Evolutionary conservation across 2,329 filamentous ascomycete genomes (phyloP), one percentile per base, ranked within the genome.

Genomic region (Phoma herbarum): DNA sequence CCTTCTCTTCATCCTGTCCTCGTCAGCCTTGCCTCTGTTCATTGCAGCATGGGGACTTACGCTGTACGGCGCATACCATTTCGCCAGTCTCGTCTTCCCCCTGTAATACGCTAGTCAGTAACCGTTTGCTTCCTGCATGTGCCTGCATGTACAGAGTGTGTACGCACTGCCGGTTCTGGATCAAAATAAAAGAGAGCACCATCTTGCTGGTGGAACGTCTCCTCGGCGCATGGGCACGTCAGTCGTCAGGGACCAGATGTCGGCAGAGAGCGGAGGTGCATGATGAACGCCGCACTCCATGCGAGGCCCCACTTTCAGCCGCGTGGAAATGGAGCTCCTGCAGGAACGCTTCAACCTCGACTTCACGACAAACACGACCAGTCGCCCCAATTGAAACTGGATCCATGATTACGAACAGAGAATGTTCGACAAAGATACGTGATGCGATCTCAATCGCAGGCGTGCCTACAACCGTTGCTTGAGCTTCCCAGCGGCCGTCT

Each of bases 11-110:
- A 84, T 99, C 95, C 85, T 87, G 54, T 1, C 39, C 3, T 12
- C 6, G 35, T 74, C 51, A 76, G 69, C 41, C 39, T 61, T 18
- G 48, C 16, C 26, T 18, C 29, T 25, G 42, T 39, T 3, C 11
- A 16, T 12, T 20, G 12, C 35, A 12, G 8, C n/a, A 18, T 20
- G 14, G 14, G 26, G 16, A 52, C 83, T 77, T 78, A 86, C 85
- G 80, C 89, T 96, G 83, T 97, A 99, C 62, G 95, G 94, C 68
- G 91, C 92, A 84, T 99, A 99, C 94, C 94, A 99, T 83, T 99
- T 99, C 66, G 95, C 95, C 65, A 99, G 86, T 71, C 95, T 91
- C 70, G 95, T 99, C 84, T 99, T 99, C 81, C 95, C 95, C 86
- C 94, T 97, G 68, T 42, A 20, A 37, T 28, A 26, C 9, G 8